A percentile compares a stretch with the other conserved stretches of the same genome.
Conservation (phyloP, 257 asterid species). For the Datura wrightii region DNA sequence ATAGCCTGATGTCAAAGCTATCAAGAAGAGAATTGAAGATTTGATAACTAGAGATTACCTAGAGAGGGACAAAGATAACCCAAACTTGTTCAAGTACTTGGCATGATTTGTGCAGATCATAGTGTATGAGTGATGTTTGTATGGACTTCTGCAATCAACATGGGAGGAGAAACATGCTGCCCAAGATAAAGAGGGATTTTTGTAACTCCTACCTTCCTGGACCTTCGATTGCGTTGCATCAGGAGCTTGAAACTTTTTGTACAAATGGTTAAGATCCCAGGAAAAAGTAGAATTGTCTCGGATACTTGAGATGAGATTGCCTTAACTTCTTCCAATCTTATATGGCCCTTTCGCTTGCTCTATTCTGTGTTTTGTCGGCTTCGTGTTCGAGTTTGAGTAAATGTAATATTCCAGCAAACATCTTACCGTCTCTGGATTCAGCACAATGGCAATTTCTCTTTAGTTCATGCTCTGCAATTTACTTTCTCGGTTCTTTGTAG, state of each 20-base stretch:
- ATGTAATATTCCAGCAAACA: slow-evolving; percentile 23
- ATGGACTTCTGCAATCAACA: background rate
- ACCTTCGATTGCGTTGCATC: slow-evolving; percentile 26
- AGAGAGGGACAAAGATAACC: slow-evolving; percentile 93
- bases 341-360: slow-evolving; percentile 1
- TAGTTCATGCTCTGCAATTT: background rate
- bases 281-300: slow-evolving; percentile 2
- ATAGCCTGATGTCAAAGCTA: slow-evolving; percentile 97
- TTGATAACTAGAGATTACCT: slow-evolving; percentile 91
- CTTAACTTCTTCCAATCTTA: background rate
- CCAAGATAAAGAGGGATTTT: slow-evolving; percentile 16
- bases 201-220: slow-evolving; percentile 34
- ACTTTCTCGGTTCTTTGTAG: slow-evolving; percentile 8
- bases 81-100: slow-evolving; percentile 93
- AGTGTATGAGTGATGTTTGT: slow-evolving; percentile 9
- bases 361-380: slow-evolving; percentile 23
- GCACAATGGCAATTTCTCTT: background rate
- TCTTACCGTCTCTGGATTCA: background rate
- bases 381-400: slow-evolving; percentile 8
- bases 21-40: slow-evolving; percentile 97
- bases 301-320: slow-evolving; percentile 24
- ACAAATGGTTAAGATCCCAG: slow-evolving; percentile 26
- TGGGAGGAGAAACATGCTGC: slow-evolving; percentile 20
- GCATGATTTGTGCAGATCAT: slow-evolving; percentile 54
- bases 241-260: slow-evolving; percentile 38